Base-by-base conservation (phyloP, 257 asterid genomes). In the Henckelia pumila region DNA sequence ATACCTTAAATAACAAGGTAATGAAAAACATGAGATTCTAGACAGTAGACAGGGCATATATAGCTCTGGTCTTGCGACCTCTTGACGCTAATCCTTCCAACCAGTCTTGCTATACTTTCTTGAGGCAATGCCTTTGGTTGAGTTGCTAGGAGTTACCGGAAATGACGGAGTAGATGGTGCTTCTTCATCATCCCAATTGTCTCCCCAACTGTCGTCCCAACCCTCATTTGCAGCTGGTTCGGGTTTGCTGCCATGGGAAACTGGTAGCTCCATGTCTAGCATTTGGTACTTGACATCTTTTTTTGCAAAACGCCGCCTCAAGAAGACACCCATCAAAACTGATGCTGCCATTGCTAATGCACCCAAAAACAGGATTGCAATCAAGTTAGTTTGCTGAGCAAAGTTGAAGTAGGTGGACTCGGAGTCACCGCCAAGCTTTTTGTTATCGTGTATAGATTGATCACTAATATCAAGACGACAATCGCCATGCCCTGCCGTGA, bases 181-280 rank as follows among this genome's bases (percentile, higher is more conserved):
- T 76, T 91, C 97, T 72, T 83, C 96, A 6, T 91, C 97, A 7
- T 91, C 96, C 96, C 97, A 88, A 66, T 62, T 74, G 30, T 88
- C 97, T 58, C 80, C 91, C 97, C 97, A 91, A 40, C 73, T 86
- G 37, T 86, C 79, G 55, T 88, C 93, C 97, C 97, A 88, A 53
- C 87, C 86, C 71, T 91, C 84, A 7, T 77, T 82, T 66, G 79
- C 80, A 69, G 64, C 74, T 0, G 78, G 9, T 55, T 62, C 80
- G 2, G 49, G 50, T 68, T 82, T 80, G 77, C 70, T 76, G 22
- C 78, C 76, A 52, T 32, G 77, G 26, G 95, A 85, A 81, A 88
- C 78, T 7, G 97, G 97, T 63, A 91, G 77, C 75, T 81, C 95
- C 91, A 71, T 79, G 59, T 85, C 95, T 14, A 85, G 80, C 78